Conservation (phyloP, 352 stramenopile species). For the Globisporangium paroecandrum region DNA sequence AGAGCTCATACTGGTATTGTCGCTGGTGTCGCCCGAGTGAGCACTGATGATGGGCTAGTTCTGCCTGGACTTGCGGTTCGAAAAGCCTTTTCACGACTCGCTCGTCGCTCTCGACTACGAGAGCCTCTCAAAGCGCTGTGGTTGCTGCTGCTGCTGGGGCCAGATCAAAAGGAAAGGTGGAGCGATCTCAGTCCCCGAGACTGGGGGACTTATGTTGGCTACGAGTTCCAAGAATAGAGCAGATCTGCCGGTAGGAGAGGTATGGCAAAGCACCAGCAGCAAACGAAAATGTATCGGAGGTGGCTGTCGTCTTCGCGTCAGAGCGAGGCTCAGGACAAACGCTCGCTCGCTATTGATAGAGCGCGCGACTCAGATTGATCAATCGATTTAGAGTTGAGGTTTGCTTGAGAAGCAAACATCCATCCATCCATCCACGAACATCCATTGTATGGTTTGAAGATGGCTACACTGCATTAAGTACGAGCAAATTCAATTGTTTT, state of each 20-base stretch:
- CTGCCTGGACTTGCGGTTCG: slow-evolving; percentile 2
- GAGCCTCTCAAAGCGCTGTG: neutral
- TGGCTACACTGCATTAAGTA: too few species aligned
- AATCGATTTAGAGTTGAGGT: neutral
- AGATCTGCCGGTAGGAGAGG: neutral
- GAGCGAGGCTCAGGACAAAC: neutral
- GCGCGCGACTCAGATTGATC: neutral
- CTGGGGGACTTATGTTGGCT: neutral
- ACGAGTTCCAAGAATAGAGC: neutral
- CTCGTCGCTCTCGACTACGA: neutral
- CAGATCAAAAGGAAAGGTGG: neutral
- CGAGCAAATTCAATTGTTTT: too few species aligned
- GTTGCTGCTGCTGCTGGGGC: neutral
- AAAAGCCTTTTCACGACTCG: slow-evolving; percentile 12
- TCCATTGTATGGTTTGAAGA: too few species aligned
- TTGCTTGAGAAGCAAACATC: neutral
- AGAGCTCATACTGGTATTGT: slow-evolving; percentile 16
- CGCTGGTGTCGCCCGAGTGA: neutral
- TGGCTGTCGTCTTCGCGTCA: neutral
- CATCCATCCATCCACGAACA: too few species aligned
- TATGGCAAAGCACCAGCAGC: neutral
- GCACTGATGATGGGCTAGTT: neutral
- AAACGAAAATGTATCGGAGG: neutral
- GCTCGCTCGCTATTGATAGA: slow-evolving; percentile 12
- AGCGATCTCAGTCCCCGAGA: neutral